Percentiles rank a stretch among this genome's conserved stretches.
Conservation (phyloP, 805 yeast genomes). For the Yarrowia sp. region DNA sequence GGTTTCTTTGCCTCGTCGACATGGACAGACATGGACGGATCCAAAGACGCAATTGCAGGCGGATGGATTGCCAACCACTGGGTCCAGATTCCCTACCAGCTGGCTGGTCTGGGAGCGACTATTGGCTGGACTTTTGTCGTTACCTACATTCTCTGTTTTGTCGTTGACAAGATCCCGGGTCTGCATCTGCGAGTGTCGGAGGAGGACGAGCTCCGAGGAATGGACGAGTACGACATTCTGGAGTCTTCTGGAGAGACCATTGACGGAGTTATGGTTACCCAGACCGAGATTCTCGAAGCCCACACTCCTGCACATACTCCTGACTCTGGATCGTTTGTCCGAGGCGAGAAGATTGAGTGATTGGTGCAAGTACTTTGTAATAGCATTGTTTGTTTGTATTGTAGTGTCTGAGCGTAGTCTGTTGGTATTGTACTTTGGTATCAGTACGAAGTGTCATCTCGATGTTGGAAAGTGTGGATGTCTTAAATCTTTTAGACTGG, state of each 20-base stretch:
- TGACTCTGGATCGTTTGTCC: neutral
- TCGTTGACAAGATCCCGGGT: slow-evolving; percentile 74
- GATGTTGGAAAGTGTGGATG: too few species aligned
- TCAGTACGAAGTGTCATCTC: too few species aligned
- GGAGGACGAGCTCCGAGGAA: slow-evolving; percentile 85
- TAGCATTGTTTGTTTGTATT: neutral
- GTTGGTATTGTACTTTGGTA: too few species aligned
- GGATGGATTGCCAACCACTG: slow-evolving; percentile 88
- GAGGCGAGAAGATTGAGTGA: neutral
- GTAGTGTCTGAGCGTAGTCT: too few species aligned
- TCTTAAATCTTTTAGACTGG: too few species aligned
- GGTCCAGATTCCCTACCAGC: slow-evolving; percentile 81
- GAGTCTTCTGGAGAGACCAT: neutral
- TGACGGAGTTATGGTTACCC: neutral
- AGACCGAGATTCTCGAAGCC: neutral
- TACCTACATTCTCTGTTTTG: slow-evolving; percentile 63
- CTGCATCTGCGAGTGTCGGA: slow-evolving; percentile 76
- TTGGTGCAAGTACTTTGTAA: neutral
- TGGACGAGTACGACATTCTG: slow-evolving; percentile 49
- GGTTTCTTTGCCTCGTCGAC: slow-evolving; percentile 69
- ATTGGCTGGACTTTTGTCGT: slow-evolving; percentile 73
- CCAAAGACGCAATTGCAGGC: slow-evolving; percentile 44
- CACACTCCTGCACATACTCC: neutral
- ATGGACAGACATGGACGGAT: slow-evolving; percentile 9
- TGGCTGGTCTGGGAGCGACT: slow-evolving; percentile 71